Percentiles rank a stretch among this genome's conserved stretches.
Conservation (phyloP, 306 rosid genomes). For the Potentilla sterilis region DNA sequence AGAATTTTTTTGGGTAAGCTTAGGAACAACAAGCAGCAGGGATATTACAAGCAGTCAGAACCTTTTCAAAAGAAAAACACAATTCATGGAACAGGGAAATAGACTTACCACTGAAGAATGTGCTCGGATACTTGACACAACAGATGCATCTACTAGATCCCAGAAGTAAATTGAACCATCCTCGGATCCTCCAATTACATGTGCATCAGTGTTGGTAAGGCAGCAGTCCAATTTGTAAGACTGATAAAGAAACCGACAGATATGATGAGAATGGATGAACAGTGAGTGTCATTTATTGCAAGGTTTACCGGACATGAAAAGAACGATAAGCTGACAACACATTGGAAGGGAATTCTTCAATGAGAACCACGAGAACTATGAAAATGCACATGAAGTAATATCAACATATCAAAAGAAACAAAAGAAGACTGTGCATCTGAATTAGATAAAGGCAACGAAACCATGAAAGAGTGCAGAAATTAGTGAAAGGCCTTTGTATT, state of each 20-base stretch:
- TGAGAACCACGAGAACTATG: neutral
- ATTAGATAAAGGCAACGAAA: neutral
- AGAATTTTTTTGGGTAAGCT: neutral
- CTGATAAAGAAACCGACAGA: constrained; percentile 39
- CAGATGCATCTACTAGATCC: constrained; percentile 91
- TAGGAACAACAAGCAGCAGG: constrained; percentile 3
- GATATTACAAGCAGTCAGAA: constrained; percentile 17
- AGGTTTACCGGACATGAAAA: neutral
- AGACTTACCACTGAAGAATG: constrained; percentile 78
- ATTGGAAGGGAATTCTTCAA: neutral
- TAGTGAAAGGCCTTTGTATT: no score
- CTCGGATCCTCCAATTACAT: constrained; percentile 88
- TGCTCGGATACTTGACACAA: constrained; percentile 73
- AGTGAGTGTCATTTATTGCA: constrained; percentile 5
- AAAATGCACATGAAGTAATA: neutral
- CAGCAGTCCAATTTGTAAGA: constrained; percentile 91
- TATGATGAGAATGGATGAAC: constrained; percentile 24
- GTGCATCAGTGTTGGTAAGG: constrained; percentile 87
- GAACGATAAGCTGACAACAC: neutral
- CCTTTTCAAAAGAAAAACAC: neutral
- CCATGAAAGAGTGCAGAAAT: neutral
- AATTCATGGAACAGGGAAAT: neutral
- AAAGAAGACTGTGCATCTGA: neutral
- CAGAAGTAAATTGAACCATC: constrained; percentile 85
- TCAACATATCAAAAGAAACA: neutral